Conservation (phyloP, 371 early-diverging fungal species). For the Mortierella sp. region DNA sequence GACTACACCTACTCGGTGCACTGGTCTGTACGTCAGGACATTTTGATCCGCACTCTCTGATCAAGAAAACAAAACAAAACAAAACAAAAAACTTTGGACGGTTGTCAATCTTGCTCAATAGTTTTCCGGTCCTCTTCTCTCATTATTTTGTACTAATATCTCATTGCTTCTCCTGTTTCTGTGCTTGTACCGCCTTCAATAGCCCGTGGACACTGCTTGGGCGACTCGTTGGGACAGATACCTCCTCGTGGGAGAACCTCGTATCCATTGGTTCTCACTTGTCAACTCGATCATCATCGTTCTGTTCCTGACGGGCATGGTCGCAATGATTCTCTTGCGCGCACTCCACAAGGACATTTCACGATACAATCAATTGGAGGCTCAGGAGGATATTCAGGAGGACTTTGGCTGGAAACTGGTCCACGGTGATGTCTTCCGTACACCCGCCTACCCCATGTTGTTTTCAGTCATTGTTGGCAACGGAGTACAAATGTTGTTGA, state of each 20-base stretch:
- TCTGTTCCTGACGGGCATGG: slow-evolving; percentile 89
- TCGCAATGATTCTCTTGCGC: slow-evolving; percentile 85
- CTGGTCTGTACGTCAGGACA: slow-evolving; percentile 73
- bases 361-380: slow-evolving; percentile 83
- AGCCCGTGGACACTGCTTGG: slow-evolving; percentile 80
- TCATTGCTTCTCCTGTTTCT: too few species aligned
- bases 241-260: slow-evolving; percentile 83
- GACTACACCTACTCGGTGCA: slow-evolving; percentile 85
- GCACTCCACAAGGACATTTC: slow-evolving; percentile 89
- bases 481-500: slow-evolving; percentile 90
- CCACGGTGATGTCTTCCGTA: slow-evolving; percentile 92
- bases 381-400: slow-evolving; percentile 87
- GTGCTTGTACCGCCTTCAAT: too few species aligned
- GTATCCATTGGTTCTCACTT: slow-evolving; percentile 84
- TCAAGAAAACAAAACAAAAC: too few species aligned
- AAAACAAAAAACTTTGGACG: background rate
- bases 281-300: slow-evolving; percentile 93
- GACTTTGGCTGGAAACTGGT: slow-evolving; percentile 94
- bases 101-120: background rate
- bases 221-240: slow-evolving; percentile 97
- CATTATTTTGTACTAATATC: too few species aligned
- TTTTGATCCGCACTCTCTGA: too few species aligned
- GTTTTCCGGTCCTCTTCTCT: too few species aligned
- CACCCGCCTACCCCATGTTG: slow-evolving; percentile 81
- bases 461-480: slow-evolving; percentile 90